Percentiles rank a stretch among this genome's conserved stretches.
Evolutionary conservation across 371 early-diverging fungal genomes (phyloP).

Genomic region (Apophysomyces sp.): DNA sequence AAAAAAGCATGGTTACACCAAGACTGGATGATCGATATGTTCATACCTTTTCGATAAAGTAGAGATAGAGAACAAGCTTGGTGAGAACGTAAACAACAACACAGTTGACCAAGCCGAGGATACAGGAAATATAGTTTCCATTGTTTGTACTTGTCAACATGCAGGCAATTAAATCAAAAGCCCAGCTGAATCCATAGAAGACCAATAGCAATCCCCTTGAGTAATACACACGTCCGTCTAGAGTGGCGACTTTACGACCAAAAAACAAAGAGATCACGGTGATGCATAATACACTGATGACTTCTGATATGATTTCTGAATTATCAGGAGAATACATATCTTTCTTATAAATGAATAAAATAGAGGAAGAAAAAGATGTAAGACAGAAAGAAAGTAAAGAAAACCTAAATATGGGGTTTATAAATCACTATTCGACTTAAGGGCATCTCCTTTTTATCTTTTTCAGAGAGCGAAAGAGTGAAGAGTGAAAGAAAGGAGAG

Average conservation of each 20-base stretch:
- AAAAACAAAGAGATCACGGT: constrained; percentile 41
- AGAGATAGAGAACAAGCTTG: constrained; percentile 41
- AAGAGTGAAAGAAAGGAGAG: neutral
- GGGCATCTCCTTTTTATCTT: neutral
- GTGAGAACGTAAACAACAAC: constrained; percentile 31
- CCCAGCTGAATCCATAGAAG: constrained; percentile 34
- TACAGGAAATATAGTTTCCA: constrained; percentile 35
- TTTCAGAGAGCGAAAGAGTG: constrained; percentile 1
- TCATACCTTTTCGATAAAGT: constrained; percentile 52
- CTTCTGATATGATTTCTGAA: constrained; percentile 28
- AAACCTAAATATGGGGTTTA: neutral
- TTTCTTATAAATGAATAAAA: neutral
- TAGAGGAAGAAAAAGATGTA: neutral
- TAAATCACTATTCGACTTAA: neutral
- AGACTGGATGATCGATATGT: constrained; percentile 19
- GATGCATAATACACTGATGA: constrained; percentile 32
- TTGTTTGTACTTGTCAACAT: constrained; percentile 40
- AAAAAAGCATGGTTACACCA: neutral
- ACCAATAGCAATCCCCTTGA: constrained; percentile 34
- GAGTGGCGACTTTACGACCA: constrained; percentile 40
- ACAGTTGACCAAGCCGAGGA: constrained; percentile 34
- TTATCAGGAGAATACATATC: constrained; percentile 31
- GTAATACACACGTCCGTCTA: constrained; percentile 36
- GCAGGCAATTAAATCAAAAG: constrained; percentile 32
- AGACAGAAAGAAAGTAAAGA: neutral